These are phyloP conservation scores for Xylaria intraflava DNA, from an alignment of 495 filamentous ascomycete species.

Conservation along the genomic window DNA sequence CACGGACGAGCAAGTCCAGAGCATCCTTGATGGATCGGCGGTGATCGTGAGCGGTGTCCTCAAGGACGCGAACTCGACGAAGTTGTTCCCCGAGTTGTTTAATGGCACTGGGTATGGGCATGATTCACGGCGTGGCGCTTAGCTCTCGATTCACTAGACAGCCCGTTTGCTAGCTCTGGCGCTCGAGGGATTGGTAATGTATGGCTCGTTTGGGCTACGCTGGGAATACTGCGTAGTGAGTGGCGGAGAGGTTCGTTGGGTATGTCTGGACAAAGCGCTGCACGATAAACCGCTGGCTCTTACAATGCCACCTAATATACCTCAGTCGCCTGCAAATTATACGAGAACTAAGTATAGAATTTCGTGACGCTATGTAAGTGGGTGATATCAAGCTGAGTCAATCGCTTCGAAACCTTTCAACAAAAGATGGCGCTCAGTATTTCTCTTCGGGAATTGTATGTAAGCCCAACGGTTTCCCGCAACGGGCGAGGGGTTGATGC, in stretches of 20 bases:
- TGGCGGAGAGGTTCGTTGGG: not conserved
- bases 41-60: constrained; percentile 45
- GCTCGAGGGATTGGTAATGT: not conserved
- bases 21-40: constrained; percentile 39
- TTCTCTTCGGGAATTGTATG: no score
- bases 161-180: not conserved
- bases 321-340: no score
- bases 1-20: constrained; percentile 41
- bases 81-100: constrained; percentile 27
- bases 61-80: constrained; percentile 37
- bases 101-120: constrained; percentile 13
- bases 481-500: no score
- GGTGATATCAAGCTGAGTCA: no score
- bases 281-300: no score
- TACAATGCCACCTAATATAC: no score
- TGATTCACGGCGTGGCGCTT: constrained; percentile 29
- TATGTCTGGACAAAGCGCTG: not conserved
- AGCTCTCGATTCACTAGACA: not conserved
- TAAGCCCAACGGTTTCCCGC: no score
- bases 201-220: not conserved
- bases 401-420: no score
- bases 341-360: no score
- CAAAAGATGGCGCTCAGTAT: no score
- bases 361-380: no score
- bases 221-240: not conserved